These are phyloP conservation scores for Handroanthus guayacan DNA, from an alignment of 257 asterid genomes.

Conservation along the genomic window DNA sequence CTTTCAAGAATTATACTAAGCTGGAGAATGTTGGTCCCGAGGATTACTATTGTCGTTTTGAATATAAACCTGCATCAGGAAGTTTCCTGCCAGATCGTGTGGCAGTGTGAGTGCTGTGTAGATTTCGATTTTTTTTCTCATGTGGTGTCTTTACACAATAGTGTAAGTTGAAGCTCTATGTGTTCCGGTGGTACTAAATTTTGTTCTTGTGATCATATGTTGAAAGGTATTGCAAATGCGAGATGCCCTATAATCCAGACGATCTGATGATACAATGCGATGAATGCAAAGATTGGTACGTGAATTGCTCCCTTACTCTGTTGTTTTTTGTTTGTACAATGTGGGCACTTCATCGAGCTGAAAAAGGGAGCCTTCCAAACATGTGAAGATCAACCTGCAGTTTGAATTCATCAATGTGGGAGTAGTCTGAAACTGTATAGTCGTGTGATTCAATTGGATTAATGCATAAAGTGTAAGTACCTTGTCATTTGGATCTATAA, in stretches of 20 bases:
- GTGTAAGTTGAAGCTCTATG: background rate
- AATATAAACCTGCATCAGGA: conserved; percentile 60
- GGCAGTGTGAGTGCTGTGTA: conserved; percentile 59
- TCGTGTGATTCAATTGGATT: background rate
- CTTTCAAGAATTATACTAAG: conserved; percentile 65
- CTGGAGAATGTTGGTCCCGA: conserved; percentile 61
- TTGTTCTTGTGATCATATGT: conserved; percentile 23
- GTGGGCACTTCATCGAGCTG: background rate
- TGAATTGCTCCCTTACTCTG: background rate
- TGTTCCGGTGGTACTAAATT: conserved; percentile 35
- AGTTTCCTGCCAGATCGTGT: conserved; percentile 67
- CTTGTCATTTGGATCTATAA: background rate
- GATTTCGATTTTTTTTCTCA: background rate
- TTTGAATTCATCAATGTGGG: background rate
- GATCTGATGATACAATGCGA: conserved; percentile 74
- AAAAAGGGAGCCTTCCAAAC: background rate
- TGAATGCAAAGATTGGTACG: conserved; percentile 72
- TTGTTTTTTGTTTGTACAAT: background rate
- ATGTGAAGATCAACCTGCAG: background rate
- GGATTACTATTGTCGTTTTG: conserved; percentile 65
- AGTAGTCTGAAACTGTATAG: background rate
- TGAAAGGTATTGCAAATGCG: conserved; percentile 74
- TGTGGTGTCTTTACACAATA: background rate
- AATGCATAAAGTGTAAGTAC: background rate
- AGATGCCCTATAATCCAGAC: conserved; percentile 78